phyloP scores from a whole-genome alignment of 2,329 filamentous ascomycete genomes.

The Stemphylium vesicarium region DNA sequence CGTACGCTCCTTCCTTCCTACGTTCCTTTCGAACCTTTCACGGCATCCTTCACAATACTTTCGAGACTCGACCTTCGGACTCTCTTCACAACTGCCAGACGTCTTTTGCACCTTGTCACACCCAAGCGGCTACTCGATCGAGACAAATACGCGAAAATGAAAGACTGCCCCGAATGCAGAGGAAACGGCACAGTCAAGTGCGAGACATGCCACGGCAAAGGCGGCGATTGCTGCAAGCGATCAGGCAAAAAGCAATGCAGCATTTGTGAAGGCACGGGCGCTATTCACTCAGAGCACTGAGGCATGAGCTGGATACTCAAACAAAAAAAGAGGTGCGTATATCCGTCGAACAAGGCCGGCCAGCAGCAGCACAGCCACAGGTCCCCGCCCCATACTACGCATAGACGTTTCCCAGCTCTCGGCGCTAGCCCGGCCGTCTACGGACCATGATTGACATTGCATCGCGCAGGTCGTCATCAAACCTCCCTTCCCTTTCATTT shows the following conservation, averaged over 20 bases:
- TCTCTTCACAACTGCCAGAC: neutral
- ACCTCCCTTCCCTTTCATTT: too few species aligned
- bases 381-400: too few species aligned
- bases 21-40: neutral
- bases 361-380: too few species aligned
- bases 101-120: neutral
- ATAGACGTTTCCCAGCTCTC: too few species aligned
- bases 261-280: constrained; percentile 43
- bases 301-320: neutral
- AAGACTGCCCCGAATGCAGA: constrained; percentile 44
- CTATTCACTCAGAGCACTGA: constrained; percentile 40
- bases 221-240: constrained; percentile 38
- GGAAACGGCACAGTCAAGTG: constrained; percentile 44
- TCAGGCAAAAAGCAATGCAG: constrained; percentile 37
- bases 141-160: constrained; percentile 22
- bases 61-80: too few species aligned
- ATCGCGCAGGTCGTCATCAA: too few species aligned
- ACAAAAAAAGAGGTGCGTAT: too few species aligned
- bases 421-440: too few species aligned
- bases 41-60: neutral
- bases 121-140: constrained; percentile 15
- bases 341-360: too few species aligned
- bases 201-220: constrained; percentile 41
- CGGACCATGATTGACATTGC: too few species aligned
- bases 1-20: neutral